Conservation (phyloP, 148 eudicot species). For the Rhododendron williamsianum region DNA sequence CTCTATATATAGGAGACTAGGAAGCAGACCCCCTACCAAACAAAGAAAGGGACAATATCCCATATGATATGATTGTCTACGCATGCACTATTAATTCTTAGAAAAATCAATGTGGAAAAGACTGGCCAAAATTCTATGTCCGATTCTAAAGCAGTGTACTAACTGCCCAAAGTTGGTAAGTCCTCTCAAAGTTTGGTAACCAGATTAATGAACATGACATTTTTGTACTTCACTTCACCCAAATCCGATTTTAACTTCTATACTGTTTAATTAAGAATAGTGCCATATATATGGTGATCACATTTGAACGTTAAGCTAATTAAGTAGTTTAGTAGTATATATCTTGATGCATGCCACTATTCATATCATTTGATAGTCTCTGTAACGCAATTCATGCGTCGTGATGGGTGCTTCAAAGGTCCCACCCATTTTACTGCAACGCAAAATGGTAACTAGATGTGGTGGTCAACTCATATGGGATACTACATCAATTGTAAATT, state of each 20-base stretch:
- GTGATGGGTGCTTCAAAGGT: not conserved
- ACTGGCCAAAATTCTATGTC: not conserved
- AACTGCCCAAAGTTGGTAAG: not conserved
- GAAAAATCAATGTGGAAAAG: not conserved
- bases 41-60: not conserved
- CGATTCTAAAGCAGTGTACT: not conserved
- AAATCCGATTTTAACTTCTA: not conserved
- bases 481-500: too few relatives aligned
- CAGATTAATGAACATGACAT: not conserved
- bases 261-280: not conserved
- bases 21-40: not conserved
- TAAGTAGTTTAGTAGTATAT: not conserved
- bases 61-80: slow-evolving; percentile 7
- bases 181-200: slow-evolving; percentile 2
- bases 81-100: not conserved
- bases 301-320: not conserved
- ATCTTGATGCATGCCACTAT: not conserved
- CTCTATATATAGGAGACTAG: not conserved
- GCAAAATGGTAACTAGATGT: not conserved
- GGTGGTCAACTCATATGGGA: not conserved
- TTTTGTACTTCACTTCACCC: not conserved
- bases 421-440: not conserved
- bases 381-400: not conserved
- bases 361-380: not conserved
- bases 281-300: not conserved